Evolutionary conservation across 495 filamentous ascomycete species (phyloP).

Genomic region (Penicillium soppii): DNA sequence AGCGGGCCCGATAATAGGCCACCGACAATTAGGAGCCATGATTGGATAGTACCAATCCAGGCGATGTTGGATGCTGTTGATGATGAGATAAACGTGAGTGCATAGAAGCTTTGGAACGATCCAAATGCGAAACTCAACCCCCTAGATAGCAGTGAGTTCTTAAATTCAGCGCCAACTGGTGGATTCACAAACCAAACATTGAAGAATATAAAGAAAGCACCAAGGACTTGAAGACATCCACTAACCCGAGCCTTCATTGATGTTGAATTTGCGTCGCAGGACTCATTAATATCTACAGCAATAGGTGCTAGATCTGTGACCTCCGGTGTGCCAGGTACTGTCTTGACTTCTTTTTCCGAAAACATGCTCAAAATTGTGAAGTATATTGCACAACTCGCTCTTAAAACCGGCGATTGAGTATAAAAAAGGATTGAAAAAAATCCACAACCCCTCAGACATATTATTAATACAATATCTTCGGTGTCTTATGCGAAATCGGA

Average conservation of each 20-base stretch:
- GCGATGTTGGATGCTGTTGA: constrained; percentile 30
- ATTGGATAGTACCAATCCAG: constrained; percentile 49
- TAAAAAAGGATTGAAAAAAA: background rate
- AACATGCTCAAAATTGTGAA: background rate
- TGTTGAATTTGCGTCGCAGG: background rate
- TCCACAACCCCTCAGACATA: background rate
- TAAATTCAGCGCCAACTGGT: background rate
- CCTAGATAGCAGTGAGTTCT: constrained; percentile 3
- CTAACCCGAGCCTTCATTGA: background rate
- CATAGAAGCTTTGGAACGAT: constrained; percentile 45
- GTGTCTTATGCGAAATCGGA: background rate
- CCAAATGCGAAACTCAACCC: constrained; percentile 44
- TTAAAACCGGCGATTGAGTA: no score
- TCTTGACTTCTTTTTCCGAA: background rate
- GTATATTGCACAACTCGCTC: no score
- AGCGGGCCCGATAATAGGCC: constrained; percentile 43
- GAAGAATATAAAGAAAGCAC: constrained; percentile 30
- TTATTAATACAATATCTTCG: constrained; percentile 1
- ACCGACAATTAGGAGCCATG: constrained; percentile 35
- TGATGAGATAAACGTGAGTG: constrained; percentile 23
- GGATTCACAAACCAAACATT: constrained; percentile 26
- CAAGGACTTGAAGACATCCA: constrained; percentile 25
- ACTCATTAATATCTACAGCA: background rate
- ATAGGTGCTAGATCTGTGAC: background rate
- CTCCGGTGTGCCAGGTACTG: background rate